phyloP scores from a whole-genome alignment of 2,329 filamentous ascomycete species.

The Alternaria burnsii region DNA sequence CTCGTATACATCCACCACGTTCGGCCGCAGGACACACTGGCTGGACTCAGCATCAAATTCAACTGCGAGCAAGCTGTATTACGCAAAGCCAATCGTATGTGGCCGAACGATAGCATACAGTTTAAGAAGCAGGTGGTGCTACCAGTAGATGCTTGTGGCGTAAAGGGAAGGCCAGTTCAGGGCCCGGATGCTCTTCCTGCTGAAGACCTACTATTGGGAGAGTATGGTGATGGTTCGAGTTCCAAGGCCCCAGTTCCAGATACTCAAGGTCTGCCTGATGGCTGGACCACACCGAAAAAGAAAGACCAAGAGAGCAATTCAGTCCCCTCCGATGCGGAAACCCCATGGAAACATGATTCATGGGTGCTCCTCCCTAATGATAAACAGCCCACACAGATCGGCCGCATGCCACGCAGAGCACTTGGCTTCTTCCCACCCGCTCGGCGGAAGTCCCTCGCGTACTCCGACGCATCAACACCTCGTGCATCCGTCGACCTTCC shows the following conservation, averaged over 20 bases:
- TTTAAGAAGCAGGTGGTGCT: constrained; percentile 80
- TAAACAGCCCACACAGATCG: constrained; percentile 80
- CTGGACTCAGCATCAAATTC: constrained; percentile 89
- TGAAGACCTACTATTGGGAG: constrained; percentile 49
- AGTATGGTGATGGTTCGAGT: constrained; percentile 34
- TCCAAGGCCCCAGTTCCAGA: constrained; percentile 24
- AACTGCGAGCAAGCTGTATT: constrained; percentile 85
- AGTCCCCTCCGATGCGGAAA: constrained; percentile 56
- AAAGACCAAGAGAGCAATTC: constrained; percentile 44
- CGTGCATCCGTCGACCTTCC: constrained; percentile 70
- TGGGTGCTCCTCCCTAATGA: constrained; percentile 84
- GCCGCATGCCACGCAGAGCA: constrained; percentile 78
- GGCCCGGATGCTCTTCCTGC: constrained; percentile 48
- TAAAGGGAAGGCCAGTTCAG: constrained; percentile 72
- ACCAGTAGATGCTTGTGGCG: constrained; percentile 87
- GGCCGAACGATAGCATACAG: constrained; percentile 92
- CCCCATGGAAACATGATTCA: constrained; percentile 83
- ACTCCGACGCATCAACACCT: constrained; percentile 71
- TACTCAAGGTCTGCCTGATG: constrained; percentile 43
- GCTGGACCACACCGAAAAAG: constrained; percentile 49
- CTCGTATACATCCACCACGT: constrained; percentile 92
- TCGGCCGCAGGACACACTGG: constrained; percentile 82
- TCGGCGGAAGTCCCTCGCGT: constrained; percentile 81
- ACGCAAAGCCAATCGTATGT: constrained; percentile 88
- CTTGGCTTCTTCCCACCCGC: constrained; percentile 93